A percentile compares a stretch with the other conserved stretches of the same genome.
Conservation (phyloP, 2,329 filamentous ascomycete species). For the Monosporascus sp. region DNA sequence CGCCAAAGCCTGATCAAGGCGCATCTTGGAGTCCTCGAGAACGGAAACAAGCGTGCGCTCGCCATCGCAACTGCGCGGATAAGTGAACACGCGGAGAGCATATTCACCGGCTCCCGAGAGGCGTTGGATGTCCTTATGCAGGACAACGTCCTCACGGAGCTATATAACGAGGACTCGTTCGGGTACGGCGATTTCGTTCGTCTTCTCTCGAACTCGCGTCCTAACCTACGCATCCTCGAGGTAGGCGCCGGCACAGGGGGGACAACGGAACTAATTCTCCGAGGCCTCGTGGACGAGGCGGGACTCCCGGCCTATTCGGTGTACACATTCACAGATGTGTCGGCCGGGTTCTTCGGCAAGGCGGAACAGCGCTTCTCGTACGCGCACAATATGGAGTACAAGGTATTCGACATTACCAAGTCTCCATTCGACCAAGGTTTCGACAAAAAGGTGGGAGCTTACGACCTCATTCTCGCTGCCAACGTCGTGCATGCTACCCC, state of each 20-base stretch:
- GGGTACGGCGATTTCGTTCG: slow-evolving; percentile 17
- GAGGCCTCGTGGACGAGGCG: slow-evolving; percentile 13
- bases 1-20: slow-evolving; percentile 7
- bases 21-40: slow-evolving; percentile 12
- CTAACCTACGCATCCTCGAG: slow-evolving; percentile 15
- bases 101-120: slow-evolving; percentile 19
- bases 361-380: slow-evolving; percentile 19
- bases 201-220: slow-evolving; percentile 7
- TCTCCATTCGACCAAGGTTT: slow-evolving; percentile 26
- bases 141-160: slow-evolving; percentile 24
- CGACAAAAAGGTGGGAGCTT: slow-evolving; percentile 14
- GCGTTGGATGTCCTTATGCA: slow-evolving; percentile 27
- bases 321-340: slow-evolving; percentile 24
- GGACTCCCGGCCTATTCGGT: slow-evolving; percentile 13
- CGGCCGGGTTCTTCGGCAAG: slow-evolving; percentile 22
- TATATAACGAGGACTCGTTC: slow-evolving; percentile 22
- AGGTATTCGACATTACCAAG: slow-evolving; percentile 25
- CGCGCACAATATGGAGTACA: slow-evolving; percentile 20
- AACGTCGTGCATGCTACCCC: slow-evolving; percentile 26
- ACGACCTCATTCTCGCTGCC: slow-evolving; percentile 25
- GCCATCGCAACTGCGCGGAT: slow-evolving; percentile 15
- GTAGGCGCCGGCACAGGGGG: slow-evolving; percentile 24
- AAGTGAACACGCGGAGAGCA: slow-evolving; percentile 12
- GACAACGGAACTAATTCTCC: slow-evolving; percentile 20
- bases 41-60: slow-evolving; percentile 10